Evolutionary conservation across 1,139 yeast genomes (phyloP), one percentile per base, ranked within the genome.

Genomic region (Saccharomyces uvarum): DNA sequence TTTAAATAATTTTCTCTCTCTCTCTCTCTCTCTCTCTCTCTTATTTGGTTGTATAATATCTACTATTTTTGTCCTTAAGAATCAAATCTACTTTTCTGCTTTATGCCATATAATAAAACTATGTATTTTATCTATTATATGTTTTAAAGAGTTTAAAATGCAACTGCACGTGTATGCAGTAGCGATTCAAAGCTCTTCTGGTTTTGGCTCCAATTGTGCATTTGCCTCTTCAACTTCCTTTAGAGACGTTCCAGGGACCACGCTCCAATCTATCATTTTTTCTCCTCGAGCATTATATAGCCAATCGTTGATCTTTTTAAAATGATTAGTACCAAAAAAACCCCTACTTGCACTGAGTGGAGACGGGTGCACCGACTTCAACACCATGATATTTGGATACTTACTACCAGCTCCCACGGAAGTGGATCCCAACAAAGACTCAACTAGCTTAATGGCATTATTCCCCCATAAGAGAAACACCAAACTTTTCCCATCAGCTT

Each of bases 381-480:
- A 72, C 0, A 88, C 81, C 53, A 76, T 64, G 56, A 82, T 76
- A 49, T 75, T 70, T 1, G 79, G 75, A 24, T 70, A 67, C 7
- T 66, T 53, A 2, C 51, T 53, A 7, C 51, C 33, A 26, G 31
- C 32, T 24, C 51, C 47, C 38, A 62, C 19, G 68, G 58, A 53
- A 73, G 63, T 50, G 68, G 65, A 50, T 70, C 73, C 29, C 73
- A 77, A 13, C 60, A 66, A 52, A 69, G 73, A 74, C 48, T 75
- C 77, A 1, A 89, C 78, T 42, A 95, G 74, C 57, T 82, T 85
- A 53, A 85, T 90, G 0, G 99, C 99, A 2, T 97, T 97, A 7
- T 81, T 74, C 0, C 99, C 99, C 99, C 99, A 95, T 0, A 96
- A 88, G 75, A 93, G 74, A 31, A 93, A 79, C 3, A 86, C 95